Evolutionary conservation across 225 moss, liverwort and hornwort species (phyloP), one percentile per base, ranked within the genome.

Genomic region (Polytrichum formosum): DNA sequence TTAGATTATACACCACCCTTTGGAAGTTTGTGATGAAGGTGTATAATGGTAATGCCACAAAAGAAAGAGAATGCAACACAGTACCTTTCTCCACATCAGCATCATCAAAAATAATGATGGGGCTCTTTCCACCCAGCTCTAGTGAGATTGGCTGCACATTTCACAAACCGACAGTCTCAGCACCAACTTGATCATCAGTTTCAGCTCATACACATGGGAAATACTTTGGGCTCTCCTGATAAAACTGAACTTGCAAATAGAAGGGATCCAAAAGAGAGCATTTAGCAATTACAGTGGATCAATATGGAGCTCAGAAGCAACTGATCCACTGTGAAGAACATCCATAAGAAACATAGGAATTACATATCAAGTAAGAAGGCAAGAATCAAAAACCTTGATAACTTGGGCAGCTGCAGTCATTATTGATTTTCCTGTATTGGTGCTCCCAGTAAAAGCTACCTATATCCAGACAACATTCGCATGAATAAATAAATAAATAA

Each of bases 71-170:
- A 16, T 46, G 62, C 4, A 4, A 58, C 60, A 53, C n/a, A 29
- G 72, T 80, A 96, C 96, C 96, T 84, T 90, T 92, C 25, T 92
- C 92, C 28, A 97, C 64, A 70, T 91, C 91, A 63, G 78, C 91
- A 70, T 96, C 98, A 55, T 92, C 94, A 74, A 98, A 98, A 60
- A 98, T 76, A 64, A 98, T 75, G 64, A 94, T 85, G 2, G 98
- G 94, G 77, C 98, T 98, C 84, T 98, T 98, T 66, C 98, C 98
- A 70, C 98, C 98, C 66, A 98, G 78, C 85, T 98, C 98, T 81
- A 98, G 33, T 28, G 94, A 85, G 31, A 94, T 94, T 75, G 98
- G 94, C 94, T 98, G 96, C 83, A 82, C 71, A 79, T 65, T 53
- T 21, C 65, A 54, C 66, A 74, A 69, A 69, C 55, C 7, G 4